phyloP scores from a whole-genome alignment of 225 moss, liverwort and hornwort species.

The Sphagnum tenellum region DNA sequence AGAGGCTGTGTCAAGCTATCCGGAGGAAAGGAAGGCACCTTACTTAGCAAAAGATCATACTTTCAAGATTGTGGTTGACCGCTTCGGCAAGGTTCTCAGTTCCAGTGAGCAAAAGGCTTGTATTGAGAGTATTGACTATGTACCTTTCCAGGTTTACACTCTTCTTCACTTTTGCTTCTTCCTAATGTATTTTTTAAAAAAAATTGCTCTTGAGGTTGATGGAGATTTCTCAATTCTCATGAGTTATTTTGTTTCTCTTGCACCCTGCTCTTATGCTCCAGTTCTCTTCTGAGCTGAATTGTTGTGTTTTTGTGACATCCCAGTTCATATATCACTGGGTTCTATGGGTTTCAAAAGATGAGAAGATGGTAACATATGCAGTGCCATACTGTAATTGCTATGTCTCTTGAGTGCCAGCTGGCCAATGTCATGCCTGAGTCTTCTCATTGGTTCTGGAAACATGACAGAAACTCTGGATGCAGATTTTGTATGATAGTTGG shows the following conservation, averaged over 20 bases:
- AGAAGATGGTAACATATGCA: too few species aligned
- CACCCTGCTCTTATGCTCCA: too few species aligned
- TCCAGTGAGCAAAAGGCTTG: constrained; percentile 70
- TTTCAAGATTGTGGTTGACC: constrained; percentile 85
- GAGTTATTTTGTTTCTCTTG: too few species aligned
- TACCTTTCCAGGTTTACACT: constrained; percentile 59
- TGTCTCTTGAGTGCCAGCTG: too few species aligned
- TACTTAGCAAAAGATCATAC: constrained; percentile 59
- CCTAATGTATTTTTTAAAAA: not conserved
- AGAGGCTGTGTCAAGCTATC: constrained; percentile 45
- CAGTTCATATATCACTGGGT: not conserved
- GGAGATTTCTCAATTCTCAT: not conserved
- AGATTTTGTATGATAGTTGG: too few species aligned
- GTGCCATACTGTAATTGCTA: too few species aligned
- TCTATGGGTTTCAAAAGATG: not conserved
- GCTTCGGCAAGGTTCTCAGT: constrained; percentile 75
- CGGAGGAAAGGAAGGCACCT: constrained; percentile 67
- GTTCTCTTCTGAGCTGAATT: too few species aligned
- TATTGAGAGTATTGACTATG: constrained; percentile 60
- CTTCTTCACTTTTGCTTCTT: not conserved
- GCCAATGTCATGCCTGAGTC: too few species aligned
- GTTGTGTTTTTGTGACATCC: too few species aligned
- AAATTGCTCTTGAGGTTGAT: not conserved
- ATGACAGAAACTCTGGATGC: too few species aligned
- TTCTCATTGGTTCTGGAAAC: too few species aligned